Conservation (phyloP, 768 basidiomycete species). For the Polyporus arcularius region DNA sequence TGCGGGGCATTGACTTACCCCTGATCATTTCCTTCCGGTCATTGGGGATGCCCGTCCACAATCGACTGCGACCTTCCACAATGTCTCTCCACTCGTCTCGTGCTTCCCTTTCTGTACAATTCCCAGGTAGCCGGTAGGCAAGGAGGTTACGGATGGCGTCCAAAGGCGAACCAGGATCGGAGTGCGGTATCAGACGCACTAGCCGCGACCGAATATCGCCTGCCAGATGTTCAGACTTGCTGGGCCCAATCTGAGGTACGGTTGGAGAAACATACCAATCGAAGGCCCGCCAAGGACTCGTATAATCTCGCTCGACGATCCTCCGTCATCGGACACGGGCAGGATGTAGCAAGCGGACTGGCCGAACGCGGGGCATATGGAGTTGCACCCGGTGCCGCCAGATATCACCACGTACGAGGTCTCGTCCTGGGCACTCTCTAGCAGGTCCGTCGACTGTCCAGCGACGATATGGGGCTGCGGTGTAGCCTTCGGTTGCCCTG, state of each 20-base stretch:
- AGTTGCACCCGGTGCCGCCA: conserved; percentile 94
- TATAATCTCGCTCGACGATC: conserved; percentile 93
- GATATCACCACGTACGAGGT: conserved; percentile 76
- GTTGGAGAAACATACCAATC: conserved; percentile 51
- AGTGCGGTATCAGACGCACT: conserved; percentile 80
- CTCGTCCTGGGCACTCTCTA: conserved; percentile 7
- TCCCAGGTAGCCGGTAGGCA: conserved; percentile 74
- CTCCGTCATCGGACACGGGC: conserved; percentile 95
- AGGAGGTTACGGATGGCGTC: conserved; percentile 77
- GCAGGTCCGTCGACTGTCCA: conserved; percentile 1
- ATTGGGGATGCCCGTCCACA: conserved; percentile 86
- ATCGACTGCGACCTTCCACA: conserved; percentile 78
- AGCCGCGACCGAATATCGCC: conserved; percentile 90
- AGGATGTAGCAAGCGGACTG: conserved; percentile 73
- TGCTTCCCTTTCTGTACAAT: conserved; percentile 70
- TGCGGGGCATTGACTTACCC: conserved; percentile 45
- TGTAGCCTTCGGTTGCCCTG: conserved; percentile 6
- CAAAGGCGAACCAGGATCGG: conserved; percentile 59
- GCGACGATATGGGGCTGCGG: background rate
- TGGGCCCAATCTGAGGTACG: background rate
- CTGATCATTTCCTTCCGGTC: conserved; percentile 92
- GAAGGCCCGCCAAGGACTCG: conserved; percentile 88
- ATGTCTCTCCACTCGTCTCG: conserved; percentile 92
- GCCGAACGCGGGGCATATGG: conserved; percentile 84
- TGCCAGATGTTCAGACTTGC: conserved; percentile 26